Evolutionary conservation across 2,329 filamentous ascomycete genomes (phyloP), one percentile per base, ranked within the genome.

Genomic region (Clarireedia sp.): DNA sequence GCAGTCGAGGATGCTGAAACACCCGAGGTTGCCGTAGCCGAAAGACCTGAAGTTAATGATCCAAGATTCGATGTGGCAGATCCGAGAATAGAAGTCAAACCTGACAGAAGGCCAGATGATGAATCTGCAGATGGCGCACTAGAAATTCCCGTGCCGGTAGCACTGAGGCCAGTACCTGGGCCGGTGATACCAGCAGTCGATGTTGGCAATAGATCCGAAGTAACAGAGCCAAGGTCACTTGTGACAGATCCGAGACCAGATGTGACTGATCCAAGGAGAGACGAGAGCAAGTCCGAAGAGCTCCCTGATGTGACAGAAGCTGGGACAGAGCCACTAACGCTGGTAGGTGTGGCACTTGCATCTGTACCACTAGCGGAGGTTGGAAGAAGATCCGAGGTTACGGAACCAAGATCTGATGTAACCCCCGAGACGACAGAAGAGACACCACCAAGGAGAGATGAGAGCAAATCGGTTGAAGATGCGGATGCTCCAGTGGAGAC

Each of bases 1-100:
- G 48, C 23, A 45, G 36, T 19, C 19, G 56, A 47, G 37, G 43
- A 41, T 29, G 50, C 54, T 33, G 50, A 49, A 41, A 37, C 48
- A 46, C 19, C 46, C 36, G 57, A 57, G 12, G 52, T 41, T 36
- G 50, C 26, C 43, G 56, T 53, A 19, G 38, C 54, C 19, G 54
- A 37, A 24, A 53, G 44, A 47, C 43, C 52, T 14, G 55, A 55
- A 2, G 49, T 52, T 12, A 36, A n/a, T 12, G 49, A 48, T 12
- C 45, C 29, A 36, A 48, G 16, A 17, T 26, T 16, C 10, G 45
- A 48, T 16, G 45, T 29, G 19, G 29, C 45, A 29, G 23, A 29
- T 29, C 23, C 29, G 19, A 48, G 45, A 17, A 26, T 19, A 9
- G 19, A 23, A 26, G 19, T 21, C 19, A 46, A 16, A 16, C 19